Evolutionary conservation across 257 asterid genomes (phyloP), one percentile per base, ranked within the genome.

Genomic region (Ophiorrhiza pumila): DNA sequence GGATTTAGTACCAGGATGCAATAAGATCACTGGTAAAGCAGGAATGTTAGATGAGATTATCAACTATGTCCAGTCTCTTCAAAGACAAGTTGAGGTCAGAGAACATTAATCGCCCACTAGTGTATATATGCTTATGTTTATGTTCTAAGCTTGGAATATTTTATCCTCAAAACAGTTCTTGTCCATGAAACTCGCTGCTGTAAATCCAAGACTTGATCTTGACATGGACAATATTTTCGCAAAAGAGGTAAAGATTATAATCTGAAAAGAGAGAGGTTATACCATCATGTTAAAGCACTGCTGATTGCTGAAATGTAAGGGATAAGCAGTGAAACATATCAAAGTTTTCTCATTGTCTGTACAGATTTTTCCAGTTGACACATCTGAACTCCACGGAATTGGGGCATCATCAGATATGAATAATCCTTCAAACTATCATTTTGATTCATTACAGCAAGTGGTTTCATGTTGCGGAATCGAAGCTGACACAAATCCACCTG

Each of bases 11-110:
- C 98, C 98, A 0, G 98, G 98, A 35, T 93, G 98, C 85, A 87
- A 88, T 64, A 89, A 88, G 85, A 84, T 93, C 73, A 87, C 92
- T 7, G 98, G 98, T 63, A 93, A 91, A 83, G 97, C 97, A 43
- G 96, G 97, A 63, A 91, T 93, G 97, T 89, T 93, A 0, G 98
- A 93, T 32, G 98, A 93, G 77, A 93, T 91, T 3, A 93, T 93
- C 82, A 93, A 93, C 80, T 93, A 93, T 74, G 97, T 93, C 42
- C 97, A 91, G 77, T 91, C 96, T 47, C 97, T 93, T 67, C 98
- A 93, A 80, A 85, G 89, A 85, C 97, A 93, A 89, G 98, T 93
- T 25, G 97, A 93, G 97, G 98, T 91, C 74, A 42, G 47, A 23
- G 0, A n/a, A 53, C 27, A 10, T 13, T 45, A 2, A 23, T 29